Base-by-base conservation (phyloP, 1,284 basidiomycete species). In the Moniliophthora roreri region DNA sequence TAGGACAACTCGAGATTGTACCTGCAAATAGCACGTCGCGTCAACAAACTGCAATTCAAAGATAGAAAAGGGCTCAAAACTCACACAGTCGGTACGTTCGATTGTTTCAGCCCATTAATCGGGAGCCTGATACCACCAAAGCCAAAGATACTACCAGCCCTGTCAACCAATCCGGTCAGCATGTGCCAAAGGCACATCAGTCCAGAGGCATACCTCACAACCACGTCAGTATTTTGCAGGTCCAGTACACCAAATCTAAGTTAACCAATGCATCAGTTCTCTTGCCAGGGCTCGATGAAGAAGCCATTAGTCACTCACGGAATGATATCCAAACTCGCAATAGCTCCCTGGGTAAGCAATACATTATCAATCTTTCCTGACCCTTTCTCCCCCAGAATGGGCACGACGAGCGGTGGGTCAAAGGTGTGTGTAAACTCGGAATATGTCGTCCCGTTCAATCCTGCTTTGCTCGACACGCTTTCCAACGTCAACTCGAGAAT, bases 351-450 rank as follows among this genome's bases (percentile, higher is more conserved):
- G 9, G 66, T 63, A 36, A 77, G 61, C 2, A 66, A 47, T n/a
- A 74, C 73, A 56, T 76, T 73, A 34, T 60, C 54, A 51, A 76
- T 70, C 10, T 49, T 63, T 0, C 74, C 73, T 23, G 70, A 72
- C 60, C 74, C 74, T 36, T 63, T 67, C 3, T 68, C 69, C 36
- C 68, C 67, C 8, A 70, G 56, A 28, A 67, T 60, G 18, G 69
- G 67, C 16, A 76, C 65, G 26, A 72, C 63, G 50, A 74, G 64
- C 18, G 70, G 66, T 16, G 51, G 62, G 35, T 63, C 47, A 63
- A 79, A 79, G 10, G 69, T 70, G 50, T 76, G 71, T 53, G 67
- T 62, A 62, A 79, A 78, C 4, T 60, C 60, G 15, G 74, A 72
- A 53, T 64, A 75, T 45, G 67, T 66, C 4, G 72, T 76, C 16